Percentiles rank a stretch among this genome's conserved stretches.
These are phyloP conservation scores for sorghum (Sorghum bicolor) DNA, from an alignment of 176 grass and related monocot species.

Conservation along the genomic window DNA sequence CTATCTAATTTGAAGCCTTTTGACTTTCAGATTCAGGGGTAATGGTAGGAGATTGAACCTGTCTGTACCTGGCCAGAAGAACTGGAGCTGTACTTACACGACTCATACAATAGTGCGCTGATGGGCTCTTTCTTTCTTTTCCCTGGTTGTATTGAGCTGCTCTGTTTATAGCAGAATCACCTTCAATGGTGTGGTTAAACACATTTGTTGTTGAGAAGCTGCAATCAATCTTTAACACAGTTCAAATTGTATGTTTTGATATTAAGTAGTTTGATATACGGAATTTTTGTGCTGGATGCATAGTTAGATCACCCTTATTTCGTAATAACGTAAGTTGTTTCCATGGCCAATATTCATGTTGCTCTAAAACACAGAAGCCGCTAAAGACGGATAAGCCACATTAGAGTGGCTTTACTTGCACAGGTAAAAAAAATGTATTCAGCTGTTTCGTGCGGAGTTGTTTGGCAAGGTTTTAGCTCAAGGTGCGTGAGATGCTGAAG, in stretches of 20 bases:
- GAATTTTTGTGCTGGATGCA: neutral
- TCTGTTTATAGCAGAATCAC: neutral
- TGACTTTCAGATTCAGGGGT: constrained; percentile 2
- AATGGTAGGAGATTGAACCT: neutral
- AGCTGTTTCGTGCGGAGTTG: neutral
- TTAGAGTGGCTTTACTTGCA: neutral
- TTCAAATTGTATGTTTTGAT: neutral
- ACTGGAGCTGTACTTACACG: constrained; percentile 1
- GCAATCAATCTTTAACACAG: neutral
- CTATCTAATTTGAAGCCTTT: neutral
- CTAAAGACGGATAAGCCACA: neutral
- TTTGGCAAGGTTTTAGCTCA: neutral
- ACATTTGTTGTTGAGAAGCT: neutral
- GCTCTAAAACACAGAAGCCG: neutral
- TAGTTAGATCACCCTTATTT: neutral
- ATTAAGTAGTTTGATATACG: neutral
- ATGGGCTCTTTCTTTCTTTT: neutral
- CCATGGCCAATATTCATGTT: neutral
- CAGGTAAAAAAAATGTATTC: neutral
- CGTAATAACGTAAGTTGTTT: neutral
- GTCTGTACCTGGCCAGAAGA: neutral
- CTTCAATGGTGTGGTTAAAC: neutral
- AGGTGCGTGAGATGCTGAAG: neutral
- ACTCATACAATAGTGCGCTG: neutral
- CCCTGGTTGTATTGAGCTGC: neutral